Conservation (phyloP, 495 filamentous ascomycete genomes). For the Tuber umbilicatum region DNA sequence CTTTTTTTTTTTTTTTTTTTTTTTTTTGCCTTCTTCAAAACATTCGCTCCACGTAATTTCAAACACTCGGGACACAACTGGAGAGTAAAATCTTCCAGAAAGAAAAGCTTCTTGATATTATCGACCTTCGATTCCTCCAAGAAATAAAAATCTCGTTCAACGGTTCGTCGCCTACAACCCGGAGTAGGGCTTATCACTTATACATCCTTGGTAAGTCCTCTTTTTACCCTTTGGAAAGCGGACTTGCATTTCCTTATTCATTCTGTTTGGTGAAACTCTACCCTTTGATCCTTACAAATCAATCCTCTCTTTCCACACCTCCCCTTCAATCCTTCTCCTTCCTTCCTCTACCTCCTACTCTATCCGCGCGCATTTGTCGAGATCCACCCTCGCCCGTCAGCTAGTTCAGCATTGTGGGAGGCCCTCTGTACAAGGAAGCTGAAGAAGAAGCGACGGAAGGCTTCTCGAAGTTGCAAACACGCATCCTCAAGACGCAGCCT, state of each 20-base stretch:
- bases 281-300: conserved; percentile 13
- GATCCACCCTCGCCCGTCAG: conserved; percentile 14
- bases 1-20: neutral
- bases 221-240: neutral
- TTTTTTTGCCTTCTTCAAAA: neutral
- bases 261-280: conserved; percentile 3
- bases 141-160: neutral
- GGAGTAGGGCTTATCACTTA: neutral
- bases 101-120: neutral
- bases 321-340: conserved; percentile 15
- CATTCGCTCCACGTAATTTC: conserved; percentile 3
- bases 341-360: conserved; percentile 17
- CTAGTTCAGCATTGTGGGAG: conserved; percentile 22
- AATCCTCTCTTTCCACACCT: conserved; percentile 13
- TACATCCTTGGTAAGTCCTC: neutral
- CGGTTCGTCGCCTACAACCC: neutral
- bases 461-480: conserved; percentile 33
- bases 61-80: neutral
- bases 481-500: conserved; percentile 10
- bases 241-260: neutral
- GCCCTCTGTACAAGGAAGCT: conserved; percentile 14
- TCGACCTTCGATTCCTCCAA: neutral
- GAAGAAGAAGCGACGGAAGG: conserved; percentile 18
- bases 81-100: conserved; percentile 3
- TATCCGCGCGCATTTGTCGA: conserved; percentile 32